Percentiles rank a stretch among this genome's conserved stretches.
These are phyloP conservation scores for Climacium dendroides DNA, from an alignment of 225 moss, liverwort and hornwort genomes.

Conservation along the genomic window DNA sequence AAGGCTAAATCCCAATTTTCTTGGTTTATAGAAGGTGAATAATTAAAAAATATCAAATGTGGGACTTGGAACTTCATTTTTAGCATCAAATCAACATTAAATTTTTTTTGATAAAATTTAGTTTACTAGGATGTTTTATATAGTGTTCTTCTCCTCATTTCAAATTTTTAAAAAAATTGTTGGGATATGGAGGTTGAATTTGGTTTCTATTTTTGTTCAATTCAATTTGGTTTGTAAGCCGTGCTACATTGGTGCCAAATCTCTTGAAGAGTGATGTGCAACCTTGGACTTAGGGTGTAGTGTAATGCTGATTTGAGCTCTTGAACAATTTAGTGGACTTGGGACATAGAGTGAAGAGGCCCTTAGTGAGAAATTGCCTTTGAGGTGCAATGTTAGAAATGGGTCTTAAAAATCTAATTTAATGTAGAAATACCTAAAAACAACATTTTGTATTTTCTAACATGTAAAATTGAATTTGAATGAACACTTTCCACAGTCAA, in stretches of 20 bases:
- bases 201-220: accelerated
- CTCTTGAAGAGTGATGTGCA: no score
- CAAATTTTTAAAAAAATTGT: not conserved
- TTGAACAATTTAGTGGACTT: not conserved
- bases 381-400: not conserved
- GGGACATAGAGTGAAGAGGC: accelerated
- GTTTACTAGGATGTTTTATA: not conserved
- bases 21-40: not conserved
- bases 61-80: not conserved
- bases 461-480: not conserved
- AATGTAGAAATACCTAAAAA: not conserved
- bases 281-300: no score
- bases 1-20: not conserved
- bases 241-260: no score
- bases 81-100: not conserved
- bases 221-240: accelerated
- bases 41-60: not conserved
- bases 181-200: not conserved
- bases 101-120: not conserved
- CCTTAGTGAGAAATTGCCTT: accelerated
- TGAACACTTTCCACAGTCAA: not conserved
- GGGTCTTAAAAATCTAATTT: not conserved
- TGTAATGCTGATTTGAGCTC: no score
- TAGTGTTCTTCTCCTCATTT: not conserved
- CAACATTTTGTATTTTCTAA: not conserved